Conservation (phyloP, 2,329 filamentous ascomycete species). For the Capronia epimyces region DNA sequence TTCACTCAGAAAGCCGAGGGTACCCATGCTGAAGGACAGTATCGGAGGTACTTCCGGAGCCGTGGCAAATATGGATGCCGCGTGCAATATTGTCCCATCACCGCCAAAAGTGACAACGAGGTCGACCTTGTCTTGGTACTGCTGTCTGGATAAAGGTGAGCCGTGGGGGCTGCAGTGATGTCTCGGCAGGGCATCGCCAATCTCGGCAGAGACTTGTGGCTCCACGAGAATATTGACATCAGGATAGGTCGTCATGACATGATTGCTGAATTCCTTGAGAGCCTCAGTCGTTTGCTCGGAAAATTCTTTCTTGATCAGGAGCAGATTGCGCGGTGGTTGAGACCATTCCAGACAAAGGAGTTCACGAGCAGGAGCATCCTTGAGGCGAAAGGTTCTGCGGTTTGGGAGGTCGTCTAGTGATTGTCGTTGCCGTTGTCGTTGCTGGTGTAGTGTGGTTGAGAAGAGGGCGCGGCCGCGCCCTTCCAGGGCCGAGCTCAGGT, state of each 20-base stretch:
- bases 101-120: constrained; percentile 85
- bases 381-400: constrained; percentile 16
- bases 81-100: constrained; percentile 83
- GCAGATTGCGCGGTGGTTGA: constrained; percentile 60
- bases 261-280: constrained; percentile 58
- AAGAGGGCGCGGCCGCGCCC: constrained; percentile 1
- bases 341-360: constrained; percentile 64
- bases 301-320: constrained; percentile 63
- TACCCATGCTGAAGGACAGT: constrained; percentile 93
- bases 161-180: constrained; percentile 13
- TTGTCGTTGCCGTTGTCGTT: neutral
- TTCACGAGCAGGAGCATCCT: constrained; percentile 42
- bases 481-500: neutral
- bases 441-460: neutral
- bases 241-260: constrained; percentile 75
- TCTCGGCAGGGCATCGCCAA: constrained; percentile 49
- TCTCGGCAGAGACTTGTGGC: constrained; percentile 61
- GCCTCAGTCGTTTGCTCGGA: constrained; percentile 52
- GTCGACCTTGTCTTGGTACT: constrained; percentile 72
- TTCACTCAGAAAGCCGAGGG: constrained; percentile 87
- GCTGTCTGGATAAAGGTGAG: constrained; percentile 1
- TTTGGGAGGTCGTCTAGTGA: constrained; percentile 11
- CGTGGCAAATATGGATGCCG: constrained; percentile 79
- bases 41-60: constrained; percentile 79
- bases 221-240: constrained; percentile 79